Evolutionary conservation across 2,329 filamentous ascomycete genomes (phyloP).

Genomic region (Xylaria sp.): DNA sequence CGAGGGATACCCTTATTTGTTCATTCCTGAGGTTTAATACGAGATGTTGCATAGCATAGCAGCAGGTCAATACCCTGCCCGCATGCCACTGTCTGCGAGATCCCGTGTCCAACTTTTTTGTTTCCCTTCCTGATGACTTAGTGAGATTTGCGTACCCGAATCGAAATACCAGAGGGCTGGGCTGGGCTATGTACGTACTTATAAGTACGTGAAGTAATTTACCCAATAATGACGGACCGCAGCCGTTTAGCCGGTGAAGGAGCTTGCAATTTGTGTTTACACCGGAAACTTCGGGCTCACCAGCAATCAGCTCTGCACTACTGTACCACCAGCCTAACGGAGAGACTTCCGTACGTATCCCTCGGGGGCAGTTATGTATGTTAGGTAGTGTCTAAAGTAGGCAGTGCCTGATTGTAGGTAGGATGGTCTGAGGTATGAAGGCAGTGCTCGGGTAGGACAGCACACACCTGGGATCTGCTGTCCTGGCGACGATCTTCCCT

Average conservation of each 20-base stretch:
- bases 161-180: not conserved
- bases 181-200: too few species aligned
- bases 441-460: not conserved
- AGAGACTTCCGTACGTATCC: not conserved
- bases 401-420: too few species aligned
- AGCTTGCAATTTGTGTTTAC: not conserved
- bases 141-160: not conserved
- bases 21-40: conserved; percentile 24
- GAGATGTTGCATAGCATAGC: conserved; percentile 21
- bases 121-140: not conserved
- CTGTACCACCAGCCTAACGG: too few species aligned
- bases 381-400: not conserved
- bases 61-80: not conserved
- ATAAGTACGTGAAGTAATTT: not conserved
- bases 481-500: conserved; percentile 23
- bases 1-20: conserved; percentile 9
- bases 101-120: conserved; percentile 3
- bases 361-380: too few species aligned
- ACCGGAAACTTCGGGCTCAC: not conserved
- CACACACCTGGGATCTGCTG: not conserved
- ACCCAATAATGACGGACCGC: not conserved
- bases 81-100: conserved; percentile 24
- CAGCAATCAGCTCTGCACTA: not conserved
- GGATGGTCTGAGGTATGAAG: too few species aligned
- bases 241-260: not conserved